Conservation (phyloP, 371 early-diverging fungal species). For the Mucor sp. region DNA sequence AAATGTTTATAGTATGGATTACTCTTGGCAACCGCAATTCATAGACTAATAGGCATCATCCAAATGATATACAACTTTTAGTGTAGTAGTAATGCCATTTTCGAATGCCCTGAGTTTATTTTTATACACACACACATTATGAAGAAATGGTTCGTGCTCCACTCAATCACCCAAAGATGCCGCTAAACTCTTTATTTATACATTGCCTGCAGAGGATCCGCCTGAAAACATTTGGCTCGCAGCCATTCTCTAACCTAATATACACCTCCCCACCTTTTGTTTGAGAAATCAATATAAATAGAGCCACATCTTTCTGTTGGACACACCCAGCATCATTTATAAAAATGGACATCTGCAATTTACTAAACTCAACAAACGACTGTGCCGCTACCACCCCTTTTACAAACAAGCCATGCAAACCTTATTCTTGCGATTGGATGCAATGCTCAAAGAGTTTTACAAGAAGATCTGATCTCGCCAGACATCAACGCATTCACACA, state of each 20-base stretch:
- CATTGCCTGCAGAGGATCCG: not conserved
- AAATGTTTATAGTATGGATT: not conserved
- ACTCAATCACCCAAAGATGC: not conserved
- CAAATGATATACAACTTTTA: not conserved
- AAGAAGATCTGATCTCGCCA: slow-evolving; percentile 79
- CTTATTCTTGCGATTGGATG: slow-evolving; percentile 53
- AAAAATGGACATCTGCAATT: not conserved
- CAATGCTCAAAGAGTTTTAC: slow-evolving; percentile 70
- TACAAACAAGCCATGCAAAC: not conserved
- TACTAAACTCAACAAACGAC: not conserved
- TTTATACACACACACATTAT: not conserved
- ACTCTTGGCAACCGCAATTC: not conserved
- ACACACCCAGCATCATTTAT: not conserved
- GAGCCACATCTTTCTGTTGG: not conserved
- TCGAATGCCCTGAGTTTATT: not conserved
- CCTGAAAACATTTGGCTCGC: not conserved
- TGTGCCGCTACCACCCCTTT: not conserved
- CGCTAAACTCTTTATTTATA: not conserved
- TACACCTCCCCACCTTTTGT: not conserved
- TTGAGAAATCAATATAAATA: not conserved
- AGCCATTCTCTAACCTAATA: not conserved
- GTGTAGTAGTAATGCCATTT: not conserved
- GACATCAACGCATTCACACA: slow-evolving; percentile 88
- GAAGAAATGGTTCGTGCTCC: not conserved
- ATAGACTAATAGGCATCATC: not conserved